Percentiles rank a stretch among this genome's conserved stretches.
Conservation (phyloP, 1,284 basidiomycete genomes). For the Ceratobasidium sp. region DNA sequence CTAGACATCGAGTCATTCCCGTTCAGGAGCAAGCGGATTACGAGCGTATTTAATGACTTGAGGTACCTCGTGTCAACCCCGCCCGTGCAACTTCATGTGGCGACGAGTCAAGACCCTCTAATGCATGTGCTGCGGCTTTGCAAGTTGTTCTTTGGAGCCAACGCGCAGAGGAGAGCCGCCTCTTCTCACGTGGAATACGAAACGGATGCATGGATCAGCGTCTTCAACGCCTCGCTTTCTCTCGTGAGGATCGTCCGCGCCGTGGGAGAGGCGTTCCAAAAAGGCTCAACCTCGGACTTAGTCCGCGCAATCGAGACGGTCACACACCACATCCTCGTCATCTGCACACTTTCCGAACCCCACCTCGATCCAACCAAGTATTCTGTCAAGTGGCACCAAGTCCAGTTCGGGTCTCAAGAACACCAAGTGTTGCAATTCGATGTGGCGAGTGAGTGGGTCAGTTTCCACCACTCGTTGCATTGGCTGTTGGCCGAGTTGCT, state of each 20-base stretch:
- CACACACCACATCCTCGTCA: slow-evolving; percentile 72
- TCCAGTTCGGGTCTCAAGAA: slow-evolving; percentile 65
- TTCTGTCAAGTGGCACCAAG: slow-evolving; percentile 64
- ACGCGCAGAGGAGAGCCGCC: slow-evolving; percentile 83
- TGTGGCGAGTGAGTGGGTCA: slow-evolving; percentile 80
- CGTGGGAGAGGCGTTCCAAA: slow-evolving; percentile 79
- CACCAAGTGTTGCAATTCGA: slow-evolving; percentile 76
- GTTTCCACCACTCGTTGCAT: slow-evolving; percentile 93
- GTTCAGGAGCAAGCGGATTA: slow-evolving; percentile 92
- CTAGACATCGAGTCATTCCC: slow-evolving; percentile 82
- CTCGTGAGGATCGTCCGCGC: slow-evolving; percentile 85
- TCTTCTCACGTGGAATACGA: slow-evolving; percentile 90
- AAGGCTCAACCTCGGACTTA: slow-evolving; percentile 64
- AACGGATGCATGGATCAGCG: slow-evolving; percentile 90
- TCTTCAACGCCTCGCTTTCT: slow-evolving; percentile 89
- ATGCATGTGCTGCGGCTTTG: slow-evolving; percentile 66
- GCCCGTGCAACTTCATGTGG: slow-evolving; percentile 77
- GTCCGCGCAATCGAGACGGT: slow-evolving; percentile 72
- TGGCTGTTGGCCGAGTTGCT: slow-evolving; percentile 91
- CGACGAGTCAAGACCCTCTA: slow-evolving; percentile 66
- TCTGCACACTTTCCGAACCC: slow-evolving; percentile 68
- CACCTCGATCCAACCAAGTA: slow-evolving; percentile 71
- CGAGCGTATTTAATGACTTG: slow-evolving; percentile 85
- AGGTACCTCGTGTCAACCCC: slow-evolving; percentile 76
- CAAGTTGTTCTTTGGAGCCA: slow-evolving; percentile 87